Evolutionary conservation across 2,329 filamentous ascomycete species (phyloP).

Genomic region (Talaromyces funiculosus): DNA sequence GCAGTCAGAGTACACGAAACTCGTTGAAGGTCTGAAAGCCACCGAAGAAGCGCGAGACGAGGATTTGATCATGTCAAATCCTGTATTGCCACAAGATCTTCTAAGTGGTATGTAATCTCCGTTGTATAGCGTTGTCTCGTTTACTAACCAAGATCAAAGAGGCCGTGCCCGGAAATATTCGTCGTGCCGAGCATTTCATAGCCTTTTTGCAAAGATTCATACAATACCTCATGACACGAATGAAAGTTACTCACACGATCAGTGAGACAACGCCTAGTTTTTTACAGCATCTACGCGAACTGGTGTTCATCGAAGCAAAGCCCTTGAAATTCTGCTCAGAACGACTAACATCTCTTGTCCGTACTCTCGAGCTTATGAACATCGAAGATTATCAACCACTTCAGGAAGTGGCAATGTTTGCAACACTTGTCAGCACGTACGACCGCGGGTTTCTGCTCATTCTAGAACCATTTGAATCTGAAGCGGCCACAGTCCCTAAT

Average conservation of each 20-base stretch:
- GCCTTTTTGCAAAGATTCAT: conserved; percentile 94
- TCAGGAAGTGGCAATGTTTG: conserved; percentile 96
- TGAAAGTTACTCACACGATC: conserved; percentile 97
- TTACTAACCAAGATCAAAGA: conserved; percentile 43
- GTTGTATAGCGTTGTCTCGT: background rate
- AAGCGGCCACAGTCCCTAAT: conserved; percentile 90
- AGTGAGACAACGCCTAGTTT: conserved; percentile 96
- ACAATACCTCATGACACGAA: conserved; percentile 93
- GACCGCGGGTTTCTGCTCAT: conserved; percentile 95
- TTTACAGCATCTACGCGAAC: conserved; percentile 82
- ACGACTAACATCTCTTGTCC: conserved; percentile 84
- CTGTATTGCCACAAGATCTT: conserved; percentile 85
- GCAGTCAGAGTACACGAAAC: conserved; percentile 89
- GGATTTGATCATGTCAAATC: conserved; percentile 96
- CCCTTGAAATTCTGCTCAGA: conserved; percentile 90
- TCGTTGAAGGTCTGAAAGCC: conserved; percentile 84
- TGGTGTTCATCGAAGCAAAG: conserved; percentile 97
- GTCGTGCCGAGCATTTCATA: conserved; percentile 91
- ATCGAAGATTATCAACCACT: conserved; percentile 97
- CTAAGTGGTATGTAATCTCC: conserved; percentile 55
- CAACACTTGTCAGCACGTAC: conserved; percentile 91
- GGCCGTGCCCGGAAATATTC: conserved; percentile 92
- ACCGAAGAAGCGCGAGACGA: conserved; percentile 86
- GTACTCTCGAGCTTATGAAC: conserved; percentile 91
- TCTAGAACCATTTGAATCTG: conserved; percentile 93